Evolutionary conservation across 805 yeast genomes (phyloP), one percentile per base, ranked within the genome.

Genomic region (Teunomyces gatunensis): DNA sequence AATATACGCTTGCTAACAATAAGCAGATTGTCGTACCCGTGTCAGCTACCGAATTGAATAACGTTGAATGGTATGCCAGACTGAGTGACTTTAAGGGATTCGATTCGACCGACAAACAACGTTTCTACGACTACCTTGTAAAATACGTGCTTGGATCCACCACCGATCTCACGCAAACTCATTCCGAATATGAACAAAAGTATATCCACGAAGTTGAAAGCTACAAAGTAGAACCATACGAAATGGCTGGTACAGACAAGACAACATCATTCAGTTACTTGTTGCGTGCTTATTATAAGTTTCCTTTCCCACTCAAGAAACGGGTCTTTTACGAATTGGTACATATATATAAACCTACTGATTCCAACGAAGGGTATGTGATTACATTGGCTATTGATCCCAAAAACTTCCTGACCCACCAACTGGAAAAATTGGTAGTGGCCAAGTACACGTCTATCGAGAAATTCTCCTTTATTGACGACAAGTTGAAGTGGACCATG

Each of bases 371-470:
- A 18, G 64, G 64, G 1, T 63, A 64, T 47, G 68, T 73, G 6
- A 55, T 72, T 32, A 63, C 71, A 4, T 42, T 65, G 42, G 62
- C 73, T 4, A 56, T 69, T n/a, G 60, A 60, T 42, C 71, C 76
- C 1, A 46, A 48, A n/a, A 47, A 44, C 46, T 52, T 55, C 44
- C 35, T 17, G 23, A 49, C 56, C 32, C 46, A 47, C 17, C 17
- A 6, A 44, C 54, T 54, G 10, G 47, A 50, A 12, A 50, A 47
- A n/a, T 52, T 50, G 37, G 69, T 69, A 1, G 47, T 55, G 20
- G 77, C 66, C 0, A 58, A 53, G 28, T 73, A 71, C 53, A 54
- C 73, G 11, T 68, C 76, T 5, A 58, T 73, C 18, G 77, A 73
- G 48, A 53, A 56, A 39, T 49, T 71, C 3, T 47, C 55, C 6